A percentile compares a stretch with the other conserved stretches of the same genome.
Evolutionary conservation across 2,329 filamentous ascomycete species (phyloP).

Genomic region (Claviceps sp.): DNA sequence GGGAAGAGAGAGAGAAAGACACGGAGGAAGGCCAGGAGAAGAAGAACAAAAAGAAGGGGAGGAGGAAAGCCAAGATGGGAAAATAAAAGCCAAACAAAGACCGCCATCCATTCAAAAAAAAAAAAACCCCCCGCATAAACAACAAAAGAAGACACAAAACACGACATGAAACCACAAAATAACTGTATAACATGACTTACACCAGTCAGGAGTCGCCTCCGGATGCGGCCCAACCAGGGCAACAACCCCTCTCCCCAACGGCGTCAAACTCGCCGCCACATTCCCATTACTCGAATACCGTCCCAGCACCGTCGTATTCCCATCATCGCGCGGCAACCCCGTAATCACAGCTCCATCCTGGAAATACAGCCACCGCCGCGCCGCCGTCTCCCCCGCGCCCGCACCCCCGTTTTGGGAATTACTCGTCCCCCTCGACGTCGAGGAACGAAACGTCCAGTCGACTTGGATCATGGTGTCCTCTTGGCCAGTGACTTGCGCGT

Average conservation of each 20-base stretch:
- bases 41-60: too few relatives aligned
- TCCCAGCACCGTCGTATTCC: slow-evolving; percentile 8
- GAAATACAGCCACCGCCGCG: slow-evolving; percentile 13
- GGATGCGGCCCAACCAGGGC: slow-evolving; percentile 14
- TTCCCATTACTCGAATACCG: slow-evolving; percentile 12
- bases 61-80: too few relatives aligned
- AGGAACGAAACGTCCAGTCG: slow-evolving; percentile 12
- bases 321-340: slow-evolving; percentile 1
- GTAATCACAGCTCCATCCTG: slow-evolving; percentile 13
- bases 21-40: neutral
- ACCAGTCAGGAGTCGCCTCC: slow-evolving; percentile 13
- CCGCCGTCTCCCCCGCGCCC: slow-evolving; percentile 8
- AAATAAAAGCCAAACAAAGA: too few relatives aligned
- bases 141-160: too few relatives aligned
- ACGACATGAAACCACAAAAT: too few relatives aligned
- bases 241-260: slow-evolving; percentile 12
- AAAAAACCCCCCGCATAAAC: too few relatives aligned
- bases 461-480: slow-evolving; percentile 13
- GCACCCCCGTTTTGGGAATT: neutral
- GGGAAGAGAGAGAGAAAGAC: neutral
- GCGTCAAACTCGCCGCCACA: slow-evolving; percentile 13
- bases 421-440: neutral
- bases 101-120: too few relatives aligned
- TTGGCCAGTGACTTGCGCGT: slow-evolving; percentile 9
- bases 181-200: slow-evolving; percentile 3